These are phyloP conservation scores for Trichoderma guizhouense DNA, from an alignment of 2,329 filamentous ascomycete species.

Conservation along the genomic window DNA sequence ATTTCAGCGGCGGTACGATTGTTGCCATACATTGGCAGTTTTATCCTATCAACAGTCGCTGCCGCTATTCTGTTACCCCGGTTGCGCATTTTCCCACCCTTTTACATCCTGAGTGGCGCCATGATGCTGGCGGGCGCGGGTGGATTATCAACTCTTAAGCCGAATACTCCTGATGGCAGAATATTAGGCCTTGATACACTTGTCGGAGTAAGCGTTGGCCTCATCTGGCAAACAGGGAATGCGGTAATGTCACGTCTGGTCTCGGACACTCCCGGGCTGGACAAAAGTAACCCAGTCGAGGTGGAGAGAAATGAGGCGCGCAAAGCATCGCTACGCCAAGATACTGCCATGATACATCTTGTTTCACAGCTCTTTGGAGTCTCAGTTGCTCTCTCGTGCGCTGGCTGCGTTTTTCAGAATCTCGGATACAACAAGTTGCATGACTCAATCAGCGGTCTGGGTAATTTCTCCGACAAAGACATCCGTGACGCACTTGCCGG, in stretches of 20 bases:
- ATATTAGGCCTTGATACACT: constrained; percentile 33
- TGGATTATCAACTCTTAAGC: constrained; percentile 26
- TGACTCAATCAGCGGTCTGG: constrained; percentile 21
- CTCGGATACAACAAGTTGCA: constrained; percentile 26
- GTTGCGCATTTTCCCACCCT: constrained; percentile 36
- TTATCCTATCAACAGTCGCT: constrained; percentile 35
- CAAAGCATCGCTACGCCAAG: constrained; percentile 21
- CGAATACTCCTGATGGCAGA: constrained; percentile 24
- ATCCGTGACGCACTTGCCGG: constrained; percentile 30
- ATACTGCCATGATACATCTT: constrained; percentile 33
- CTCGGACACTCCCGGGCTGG: background rate
- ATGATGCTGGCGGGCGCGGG: constrained; percentile 28
- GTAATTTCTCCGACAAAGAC: constrained; percentile 22
- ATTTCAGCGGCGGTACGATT: constrained; percentile 41
- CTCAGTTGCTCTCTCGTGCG: constrained; percentile 27
- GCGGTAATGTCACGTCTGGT: constrained; percentile 21
- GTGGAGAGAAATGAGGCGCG: background rate
- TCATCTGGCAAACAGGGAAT: constrained; percentile 30
- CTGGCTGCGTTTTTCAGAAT: constrained; percentile 33
- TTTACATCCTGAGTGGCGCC: constrained; percentile 30
- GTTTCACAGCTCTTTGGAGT: constrained; percentile 33
- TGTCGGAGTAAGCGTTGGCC: constrained; percentile 32
- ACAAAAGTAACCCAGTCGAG: constrained; percentile 21
- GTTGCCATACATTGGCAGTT: constrained; percentile 41
- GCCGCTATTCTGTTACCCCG: constrained; percentile 38